Conservation (phyloP, 306 rosid species). For the Trifolium repens region DNA sequence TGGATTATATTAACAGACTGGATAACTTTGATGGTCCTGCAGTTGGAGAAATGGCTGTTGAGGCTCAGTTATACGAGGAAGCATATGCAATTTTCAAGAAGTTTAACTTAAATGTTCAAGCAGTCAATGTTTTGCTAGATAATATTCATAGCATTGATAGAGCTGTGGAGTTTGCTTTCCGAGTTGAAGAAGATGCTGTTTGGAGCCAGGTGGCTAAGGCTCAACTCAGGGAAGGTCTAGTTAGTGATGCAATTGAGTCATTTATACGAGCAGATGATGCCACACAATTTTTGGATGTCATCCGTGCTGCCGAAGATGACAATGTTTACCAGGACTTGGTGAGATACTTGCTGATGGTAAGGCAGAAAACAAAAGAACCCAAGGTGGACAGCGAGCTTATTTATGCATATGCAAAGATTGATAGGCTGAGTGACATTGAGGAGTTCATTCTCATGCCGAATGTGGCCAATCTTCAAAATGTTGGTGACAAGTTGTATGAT, state of each 20-base stretch:
- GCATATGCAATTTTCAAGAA: constrained; percentile 96
- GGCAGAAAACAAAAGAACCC: constrained; percentile 93
- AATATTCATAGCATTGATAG: constrained; percentile 88
- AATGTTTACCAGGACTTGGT: constrained; percentile 92
- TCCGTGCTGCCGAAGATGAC: constrained; percentile 79
- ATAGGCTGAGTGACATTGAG: constrained; percentile 93
- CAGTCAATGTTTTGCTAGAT: constrained; percentile 91
- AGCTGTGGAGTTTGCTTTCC: constrained; percentile 98
- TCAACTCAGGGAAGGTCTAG: constrained; percentile 93
- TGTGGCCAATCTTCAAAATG: constrained; percentile 97
- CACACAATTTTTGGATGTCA: constrained; percentile 93
- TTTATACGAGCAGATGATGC: constrained; percentile 96
- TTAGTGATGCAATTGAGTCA: constrained; percentile 98
- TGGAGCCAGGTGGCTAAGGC: constrained; percentile 99
- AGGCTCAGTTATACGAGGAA: constrained; percentile 90
- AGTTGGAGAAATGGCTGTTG: constrained; percentile 97
- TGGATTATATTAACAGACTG: constrained; percentile 93
- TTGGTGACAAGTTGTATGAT: constrained; percentile 92
- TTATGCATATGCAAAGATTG: constrained; percentile 98
- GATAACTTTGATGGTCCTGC: constrained; percentile 99
- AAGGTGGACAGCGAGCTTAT: constrained; percentile 99
- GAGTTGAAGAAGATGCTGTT: constrained; percentile 99
- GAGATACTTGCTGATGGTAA: constrained; percentile 95
- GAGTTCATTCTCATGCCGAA: constrained; percentile 98
- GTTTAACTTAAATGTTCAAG: constrained; percentile 98